These are phyloP conservation scores for Tagetes patula DNA, from an alignment of 129 eudicot species.

Conservation along the genomic window DNA sequence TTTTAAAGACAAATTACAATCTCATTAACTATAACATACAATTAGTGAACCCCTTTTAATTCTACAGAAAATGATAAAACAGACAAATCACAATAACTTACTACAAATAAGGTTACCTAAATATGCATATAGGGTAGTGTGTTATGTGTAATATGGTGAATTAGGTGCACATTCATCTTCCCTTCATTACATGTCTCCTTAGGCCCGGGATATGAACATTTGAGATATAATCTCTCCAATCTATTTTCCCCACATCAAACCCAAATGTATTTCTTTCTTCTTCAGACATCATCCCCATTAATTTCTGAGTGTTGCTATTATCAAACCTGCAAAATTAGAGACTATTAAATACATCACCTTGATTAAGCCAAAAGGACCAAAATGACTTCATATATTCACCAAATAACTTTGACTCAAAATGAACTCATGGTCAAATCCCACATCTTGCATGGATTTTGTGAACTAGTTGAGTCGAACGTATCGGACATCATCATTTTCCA, in stretches of 20 bases:
- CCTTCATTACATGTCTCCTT: conserved; percentile 97
- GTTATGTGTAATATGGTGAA: conserved; percentile 10
- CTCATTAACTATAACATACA: background rate
- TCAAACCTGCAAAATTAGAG: conserved; percentile 59
- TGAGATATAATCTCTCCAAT: conserved; percentile 91
- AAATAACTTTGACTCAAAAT: background rate
- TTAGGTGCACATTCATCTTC: conserved; percentile 58
- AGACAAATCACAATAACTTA: conserved; percentile 26
- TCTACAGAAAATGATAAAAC: conserved; percentile 26
- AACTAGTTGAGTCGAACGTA: background rate
- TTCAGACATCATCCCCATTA: conserved; percentile 84
- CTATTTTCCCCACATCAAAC: conserved; percentile 79
- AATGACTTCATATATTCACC: background rate
- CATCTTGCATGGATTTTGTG: background rate
- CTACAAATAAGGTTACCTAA: conserved; percentile 28
- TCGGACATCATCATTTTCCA: background rate
- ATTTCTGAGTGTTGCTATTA: conserved; percentile 66
- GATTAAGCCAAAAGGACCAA: background rate
- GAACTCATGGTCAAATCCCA: conserved; percentile 2
- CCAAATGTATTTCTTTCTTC: conserved; percentile 76
- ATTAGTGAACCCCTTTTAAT: conserved; percentile 20
- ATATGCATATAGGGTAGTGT: conserved; percentile 28
- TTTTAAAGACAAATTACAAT: conserved; percentile 4
- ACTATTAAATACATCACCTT: background rate
- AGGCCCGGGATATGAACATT: conserved; percentile 93